These are phyloP conservation scores for Xylaria hypoxylon DNA, from an alignment of 2,329 filamentous ascomycete species.

Conservation along the genomic window DNA sequence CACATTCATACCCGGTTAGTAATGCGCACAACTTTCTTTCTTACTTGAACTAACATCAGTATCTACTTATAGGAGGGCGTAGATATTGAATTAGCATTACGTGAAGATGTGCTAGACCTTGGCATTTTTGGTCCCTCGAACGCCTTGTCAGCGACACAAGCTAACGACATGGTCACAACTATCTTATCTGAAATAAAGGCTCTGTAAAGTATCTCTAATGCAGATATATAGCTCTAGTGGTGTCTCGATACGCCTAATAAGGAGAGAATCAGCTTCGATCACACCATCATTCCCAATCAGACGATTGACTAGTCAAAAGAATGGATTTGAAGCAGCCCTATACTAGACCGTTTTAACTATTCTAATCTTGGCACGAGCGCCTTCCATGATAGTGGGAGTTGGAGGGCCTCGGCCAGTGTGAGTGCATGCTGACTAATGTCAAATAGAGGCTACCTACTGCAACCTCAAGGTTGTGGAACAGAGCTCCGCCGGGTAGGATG, in stretches of 20 bases:
- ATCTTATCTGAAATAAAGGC: constrained; percentile 40
- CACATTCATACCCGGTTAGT: constrained; percentile 39
- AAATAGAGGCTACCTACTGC: background rate
- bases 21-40: background rate
- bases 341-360: background rate
- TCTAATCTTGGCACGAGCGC: background rate
- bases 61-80: constrained; percentile 44
- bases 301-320: background rate
- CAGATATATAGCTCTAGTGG: background rate
- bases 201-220: constrained; percentile 1
- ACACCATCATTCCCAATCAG: background rate
- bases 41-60: constrained; percentile 22
- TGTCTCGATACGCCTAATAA: background rate
- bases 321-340: background rate
- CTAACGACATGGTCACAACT: constrained; percentile 36
- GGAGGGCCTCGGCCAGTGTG: background rate
- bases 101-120: constrained; percentile 45
- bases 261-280: background rate
- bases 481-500: background rate
- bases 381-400: no score
- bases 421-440: background rate
- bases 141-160: constrained; percentile 37
- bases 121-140: constrained; percentile 46
- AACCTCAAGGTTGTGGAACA: no score
- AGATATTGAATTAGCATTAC: constrained; percentile 48